These are phyloP conservation scores for Fusarium sp. DNA, from an alignment of 2,329 filamentous ascomycete species.

Conservation along the genomic window DNA sequence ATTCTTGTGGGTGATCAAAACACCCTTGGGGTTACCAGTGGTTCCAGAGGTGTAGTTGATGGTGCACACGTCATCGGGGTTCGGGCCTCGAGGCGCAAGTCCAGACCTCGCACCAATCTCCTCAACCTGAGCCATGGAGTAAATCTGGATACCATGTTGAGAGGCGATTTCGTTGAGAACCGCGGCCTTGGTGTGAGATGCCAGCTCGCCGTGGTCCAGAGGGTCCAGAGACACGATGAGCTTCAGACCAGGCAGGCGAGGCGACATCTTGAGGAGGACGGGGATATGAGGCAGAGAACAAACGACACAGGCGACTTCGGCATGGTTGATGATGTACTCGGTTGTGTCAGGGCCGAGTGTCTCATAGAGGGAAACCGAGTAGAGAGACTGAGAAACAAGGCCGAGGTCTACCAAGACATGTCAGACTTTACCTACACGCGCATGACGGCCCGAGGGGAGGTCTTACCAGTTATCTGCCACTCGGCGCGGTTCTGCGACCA, in stretches of 20 bases:
- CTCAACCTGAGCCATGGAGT: constrained; percentile 85
- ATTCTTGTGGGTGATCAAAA: constrained; percentile 83
- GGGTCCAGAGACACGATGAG: constrained; percentile 89
- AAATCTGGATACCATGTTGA: constrained; percentile 80
- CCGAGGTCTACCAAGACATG: constrained; percentile 74
- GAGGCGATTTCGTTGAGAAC: constrained; percentile 81
- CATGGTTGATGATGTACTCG: constrained; percentile 96
- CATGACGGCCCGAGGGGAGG: constrained; percentile 7
- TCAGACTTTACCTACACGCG: constrained; percentile 21
- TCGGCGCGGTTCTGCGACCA: constrained; percentile 90
- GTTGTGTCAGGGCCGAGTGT: constrained; percentile 91
- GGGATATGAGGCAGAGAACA: constrained; percentile 86
- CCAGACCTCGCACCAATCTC: constrained; percentile 78
- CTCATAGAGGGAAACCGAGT: constrained; percentile 94
- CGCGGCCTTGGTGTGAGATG: constrained; percentile 81
- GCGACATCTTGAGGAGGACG: constrained; percentile 80
- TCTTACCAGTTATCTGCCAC: constrained; percentile 82
- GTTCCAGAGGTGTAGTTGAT: constrained; percentile 94
- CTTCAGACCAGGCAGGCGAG: constrained; percentile 84
- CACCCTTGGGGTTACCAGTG: constrained; percentile 85
- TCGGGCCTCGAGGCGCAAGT: constrained; percentile 77
- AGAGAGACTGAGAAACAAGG: constrained; percentile 87
- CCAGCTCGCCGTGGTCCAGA: constrained; percentile 81
- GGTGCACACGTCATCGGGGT: constrained; percentile 82
- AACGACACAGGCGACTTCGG: constrained; percentile 78